Conservation (phyloP, 1,284 basidiomycete genomes). For the Cryptococcus maquisensis region DNA sequence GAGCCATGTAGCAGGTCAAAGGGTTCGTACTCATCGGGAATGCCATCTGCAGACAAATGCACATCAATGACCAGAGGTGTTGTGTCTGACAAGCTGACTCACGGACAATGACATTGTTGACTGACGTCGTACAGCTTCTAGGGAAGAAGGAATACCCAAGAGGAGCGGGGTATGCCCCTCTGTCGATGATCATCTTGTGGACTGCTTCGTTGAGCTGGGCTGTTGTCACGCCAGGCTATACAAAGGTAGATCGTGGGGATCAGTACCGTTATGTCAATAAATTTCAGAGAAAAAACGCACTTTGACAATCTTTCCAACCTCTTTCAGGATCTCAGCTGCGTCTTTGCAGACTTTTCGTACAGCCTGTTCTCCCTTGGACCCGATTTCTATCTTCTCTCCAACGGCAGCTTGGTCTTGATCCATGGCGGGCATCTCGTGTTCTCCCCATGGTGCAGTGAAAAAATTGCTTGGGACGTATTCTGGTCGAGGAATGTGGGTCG, state of each 20-base stretch:
- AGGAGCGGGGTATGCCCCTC: constrained; percentile 82
- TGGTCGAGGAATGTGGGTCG: constrained; percentile 59
- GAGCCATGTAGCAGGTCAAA: background rate
- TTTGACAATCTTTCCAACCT: constrained; percentile 58
- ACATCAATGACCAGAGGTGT: background rate
- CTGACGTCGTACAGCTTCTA: constrained; percentile 73
- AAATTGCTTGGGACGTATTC: constrained; percentile 56
- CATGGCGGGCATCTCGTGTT: constrained; percentile 54
- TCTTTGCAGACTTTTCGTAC: constrained; percentile 61
- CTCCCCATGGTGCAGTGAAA: constrained; percentile 30
- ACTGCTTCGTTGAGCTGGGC: constrained; percentile 64
- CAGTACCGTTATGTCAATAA: background rate
- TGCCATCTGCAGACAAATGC: constrained; percentile 30
- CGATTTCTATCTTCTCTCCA: constrained; percentile 54
- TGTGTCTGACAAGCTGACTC: constrained; percentile 11
- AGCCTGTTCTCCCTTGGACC: constrained; percentile 56
- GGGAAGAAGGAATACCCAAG: constrained; percentile 76
- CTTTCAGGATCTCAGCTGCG: constrained; percentile 60
- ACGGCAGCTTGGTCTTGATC: constrained; percentile 45
- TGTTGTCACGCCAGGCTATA: constrained; percentile 69
- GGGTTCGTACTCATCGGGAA: constrained; percentile 30
- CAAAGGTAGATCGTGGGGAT: background rate
- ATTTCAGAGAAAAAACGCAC: constrained; percentile 49
- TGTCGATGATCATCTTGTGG: constrained; percentile 64
- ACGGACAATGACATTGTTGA: constrained; percentile 64